Evolutionary conservation across 257 asterid genomes (phyloP).

Genomic region (Solanum lycopersicoides): DNA sequence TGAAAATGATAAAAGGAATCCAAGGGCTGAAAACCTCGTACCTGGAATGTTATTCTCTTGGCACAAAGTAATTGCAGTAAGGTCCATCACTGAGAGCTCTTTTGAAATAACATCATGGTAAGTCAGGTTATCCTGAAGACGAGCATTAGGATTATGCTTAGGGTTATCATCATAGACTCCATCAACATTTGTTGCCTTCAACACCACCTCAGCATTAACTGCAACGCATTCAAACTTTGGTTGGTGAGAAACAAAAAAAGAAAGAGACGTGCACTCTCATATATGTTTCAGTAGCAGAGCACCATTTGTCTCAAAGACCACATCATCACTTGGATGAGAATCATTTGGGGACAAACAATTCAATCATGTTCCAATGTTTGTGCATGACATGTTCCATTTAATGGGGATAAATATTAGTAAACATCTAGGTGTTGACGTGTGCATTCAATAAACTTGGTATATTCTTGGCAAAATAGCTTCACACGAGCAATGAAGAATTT

Average conservation of each 20-base stretch:
- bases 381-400: neutral
- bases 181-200: constrained; percentile 92
- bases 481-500: neutral
- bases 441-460: neutral
- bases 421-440: neutral
- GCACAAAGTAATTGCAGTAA: constrained; percentile 95
- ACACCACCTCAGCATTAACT: constrained; percentile 97
- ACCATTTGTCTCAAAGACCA: neutral
- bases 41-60: constrained; percentile 98
- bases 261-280: neutral
- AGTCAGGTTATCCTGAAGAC: constrained; percentile 55
- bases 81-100: constrained; percentile 91
- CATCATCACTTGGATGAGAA: neutral
- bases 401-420: neutral
- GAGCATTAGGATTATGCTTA: constrained; percentile 56
- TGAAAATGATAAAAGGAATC: neutral
- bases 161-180: constrained; percentile 92
- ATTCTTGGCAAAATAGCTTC: neutral
- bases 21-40: constrained; percentile 10
- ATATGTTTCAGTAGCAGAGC: neutral
- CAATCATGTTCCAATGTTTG: neutral
- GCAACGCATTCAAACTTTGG: neutral
- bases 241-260: neutral
- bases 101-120: constrained; percentile 77
- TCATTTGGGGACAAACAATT: neutral